Evolutionary conservation across 768 basidiomycete species (phyloP), one percentile per base, ranked within the genome.

Genomic region (Podaxis sp.): DNA sequence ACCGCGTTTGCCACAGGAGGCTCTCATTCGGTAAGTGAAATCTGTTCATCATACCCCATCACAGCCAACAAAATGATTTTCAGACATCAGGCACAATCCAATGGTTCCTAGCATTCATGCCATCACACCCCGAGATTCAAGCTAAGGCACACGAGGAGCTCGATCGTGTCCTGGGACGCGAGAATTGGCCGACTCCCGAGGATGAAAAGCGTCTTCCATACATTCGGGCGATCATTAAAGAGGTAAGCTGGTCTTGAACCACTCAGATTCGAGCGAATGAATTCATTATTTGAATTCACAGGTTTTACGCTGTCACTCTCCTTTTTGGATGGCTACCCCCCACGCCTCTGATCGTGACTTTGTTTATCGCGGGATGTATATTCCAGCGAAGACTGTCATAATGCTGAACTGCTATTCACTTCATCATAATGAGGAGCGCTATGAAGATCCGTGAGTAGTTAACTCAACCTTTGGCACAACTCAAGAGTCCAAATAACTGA

Each of bases 1-100:
- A 68, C 76, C 6, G 77, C 74, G 2, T 80, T 80, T 61, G 79
- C 75, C 66, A 73, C 79, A 19, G 80, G 77, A 7, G 80, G 80
- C 43, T 76, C 80, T 33, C 73, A 81, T 55, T 74, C 79, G 24
- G 79, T 78, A 49, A 50, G 75, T 52, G 33, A 33, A 1, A 70
- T 33, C 33, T 9, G 33, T 33, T 33, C 33, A 9, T 33, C 33
- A 33, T 33, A 33, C 33, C 33, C 33, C 8, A 33, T 33, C 33
- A 9, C 33, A 33, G 41, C 41, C n/a, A n/a, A n/a, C 7, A n/a
- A 43, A 15, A 13, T n/a, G 15, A 3, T n/a, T 43, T 43, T n/a
- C 41, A 43, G 41, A 43, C 41, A n/a, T 13, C 41, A 1, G 13
- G 15, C 15, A 43, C n/a, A 15, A 43, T n/a, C 15, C 41, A 43